These are phyloP conservation scores for Porphyrellus sp. DNA, from an alignment of 1,284 basidiomycete species.

Conservation along the genomic window DNA sequence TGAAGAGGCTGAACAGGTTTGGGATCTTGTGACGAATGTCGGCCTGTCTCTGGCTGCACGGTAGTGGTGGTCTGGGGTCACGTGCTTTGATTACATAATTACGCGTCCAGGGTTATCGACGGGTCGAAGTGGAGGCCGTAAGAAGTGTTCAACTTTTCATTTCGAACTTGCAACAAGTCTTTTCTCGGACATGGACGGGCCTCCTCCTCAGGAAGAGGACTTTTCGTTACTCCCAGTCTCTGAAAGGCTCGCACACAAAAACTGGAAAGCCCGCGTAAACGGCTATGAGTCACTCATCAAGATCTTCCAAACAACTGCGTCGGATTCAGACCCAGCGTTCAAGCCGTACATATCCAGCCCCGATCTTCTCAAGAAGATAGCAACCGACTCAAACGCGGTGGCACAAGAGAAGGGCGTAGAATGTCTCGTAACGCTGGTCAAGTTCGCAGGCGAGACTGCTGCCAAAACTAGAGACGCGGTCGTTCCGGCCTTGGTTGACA, in stretches of 20 bases:
- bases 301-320: constrained; percentile 82
- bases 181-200: constrained; percentile 71
- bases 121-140: background rate
- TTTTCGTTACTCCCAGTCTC: constrained; percentile 79
- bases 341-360: constrained; percentile 78
- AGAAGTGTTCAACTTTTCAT: constrained; percentile 15
- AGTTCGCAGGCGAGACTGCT: constrained; percentile 87
- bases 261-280: constrained; percentile 96
- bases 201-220: constrained; percentile 90
- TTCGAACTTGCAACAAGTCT: constrained; percentile 3
- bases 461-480: constrained; percentile 80
- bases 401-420: constrained; percentile 97
- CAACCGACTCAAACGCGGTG: constrained; percentile 90
- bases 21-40: constrained; percentile 56
- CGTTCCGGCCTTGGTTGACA: constrained; percentile 90
- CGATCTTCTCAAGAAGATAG: constrained; percentile 84
- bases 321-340: constrained; percentile 93
- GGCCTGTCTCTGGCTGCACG: constrained; percentile 53
- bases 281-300: constrained; percentile 89
- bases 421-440: constrained; percentile 80
- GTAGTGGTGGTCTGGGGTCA: constrained; percentile 26
- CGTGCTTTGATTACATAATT: constrained; percentile 31
- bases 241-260: constrained; percentile 89
- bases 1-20: constrained; percentile 50
- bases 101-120: constrained; percentile 11